These are phyloP conservation scores for Pseudocercospora fuligena DNA, from an alignment of 2,329 filamentous ascomycete species.

Conservation along the genomic window DNA sequence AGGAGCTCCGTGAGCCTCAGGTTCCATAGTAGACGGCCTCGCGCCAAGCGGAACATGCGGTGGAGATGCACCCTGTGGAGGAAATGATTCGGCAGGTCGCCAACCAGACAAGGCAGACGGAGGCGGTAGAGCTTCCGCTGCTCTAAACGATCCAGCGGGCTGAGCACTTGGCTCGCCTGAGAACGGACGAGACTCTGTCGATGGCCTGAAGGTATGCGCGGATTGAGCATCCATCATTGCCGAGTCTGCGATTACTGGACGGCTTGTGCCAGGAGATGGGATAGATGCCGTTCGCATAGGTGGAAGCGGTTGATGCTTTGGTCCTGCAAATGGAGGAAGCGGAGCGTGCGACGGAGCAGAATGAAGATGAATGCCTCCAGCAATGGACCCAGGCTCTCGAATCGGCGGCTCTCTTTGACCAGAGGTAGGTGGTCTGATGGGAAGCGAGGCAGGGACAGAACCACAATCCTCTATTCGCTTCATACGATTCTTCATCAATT, in stretches of 20 bases:
- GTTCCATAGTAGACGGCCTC: conserved; percentile 31
- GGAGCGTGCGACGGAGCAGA: not conserved
- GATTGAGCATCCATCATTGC: conserved; percentile 22
- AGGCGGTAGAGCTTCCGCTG: conserved; percentile 31
- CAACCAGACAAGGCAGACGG: conserved; percentile 36
- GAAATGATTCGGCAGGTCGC: conserved; percentile 36
- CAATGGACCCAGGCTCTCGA: conserved; percentile 12
- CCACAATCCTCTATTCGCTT: conserved; percentile 40
- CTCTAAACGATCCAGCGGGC: conserved; percentile 16
- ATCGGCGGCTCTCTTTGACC: conserved; percentile 8
- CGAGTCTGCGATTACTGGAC: conserved; percentile 25
- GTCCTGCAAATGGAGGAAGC: conserved; percentile 7
- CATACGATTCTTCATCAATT: conserved; percentile 55
- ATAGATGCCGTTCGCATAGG: conserved; percentile 34
- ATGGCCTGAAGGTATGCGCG: conserved; percentile 23
- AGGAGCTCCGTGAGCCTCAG: conserved; percentile 21
- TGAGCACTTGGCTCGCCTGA: conserved; percentile 18
- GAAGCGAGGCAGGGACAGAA: conserved; percentile 17
- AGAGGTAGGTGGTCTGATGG: conserved; percentile 11
- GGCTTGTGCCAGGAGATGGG: conserved; percentile 28
- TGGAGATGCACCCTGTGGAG: conserved; percentile 25
- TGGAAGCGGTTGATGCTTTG: conserved; percentile 30
- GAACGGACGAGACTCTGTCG: conserved; percentile 27
- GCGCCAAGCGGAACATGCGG: conserved; percentile 24
- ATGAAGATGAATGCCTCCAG: conserved; percentile 11